These are phyloP conservation scores for Ganoderma lucidum DNA, from an alignment of 1,284 basidiomycete genomes.

Conservation along the genomic window DNA sequence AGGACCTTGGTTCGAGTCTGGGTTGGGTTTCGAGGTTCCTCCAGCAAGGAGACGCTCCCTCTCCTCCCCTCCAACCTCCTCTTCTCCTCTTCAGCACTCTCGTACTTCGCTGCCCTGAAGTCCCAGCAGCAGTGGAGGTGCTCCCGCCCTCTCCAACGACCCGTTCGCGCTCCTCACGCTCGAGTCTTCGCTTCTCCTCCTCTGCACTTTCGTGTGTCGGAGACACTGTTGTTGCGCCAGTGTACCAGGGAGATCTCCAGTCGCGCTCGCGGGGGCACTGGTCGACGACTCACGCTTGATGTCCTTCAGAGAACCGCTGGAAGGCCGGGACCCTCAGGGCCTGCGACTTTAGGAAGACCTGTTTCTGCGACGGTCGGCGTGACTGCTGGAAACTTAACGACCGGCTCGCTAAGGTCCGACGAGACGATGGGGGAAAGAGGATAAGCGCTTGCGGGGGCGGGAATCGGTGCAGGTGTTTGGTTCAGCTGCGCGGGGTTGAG, in stretches of 20 bases:
- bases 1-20: constrained; percentile 22
- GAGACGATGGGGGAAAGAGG: constrained; percentile 41
- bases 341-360: constrained; percentile 61
- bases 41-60: constrained; percentile 59
- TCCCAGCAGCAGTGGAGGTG: constrained; percentile 17
- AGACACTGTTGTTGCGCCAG: neutral
- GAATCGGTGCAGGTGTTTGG: constrained; percentile 62
- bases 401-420: constrained; percentile 41
- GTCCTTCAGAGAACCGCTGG: constrained; percentile 67
- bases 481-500: constrained; percentile 64
- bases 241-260: constrained; percentile 18
- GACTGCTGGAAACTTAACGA: constrained; percentile 43
- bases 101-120: constrained; percentile 39
- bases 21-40: constrained; percentile 27
- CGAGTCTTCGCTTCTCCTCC: constrained; percentile 69
- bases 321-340: constrained; percentile 66
- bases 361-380: constrained; percentile 72
- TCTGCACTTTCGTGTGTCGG: constrained; percentile 46
- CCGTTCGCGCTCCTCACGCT: constrained; percentile 69
- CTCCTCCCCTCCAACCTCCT: constrained; percentile 70
- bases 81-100: constrained; percentile 74
- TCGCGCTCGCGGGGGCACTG: constrained; percentile 11
- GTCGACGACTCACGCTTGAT: constrained; percentile 45
- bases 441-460: constrained; percentile 49
- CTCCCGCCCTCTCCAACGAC: constrained; percentile 42